Evolutionary conservation across 495 filamentous ascomycete species (phyloP), one percentile per base, ranked within the genome.

Genomic region (Neurospora sp.): DNA sequence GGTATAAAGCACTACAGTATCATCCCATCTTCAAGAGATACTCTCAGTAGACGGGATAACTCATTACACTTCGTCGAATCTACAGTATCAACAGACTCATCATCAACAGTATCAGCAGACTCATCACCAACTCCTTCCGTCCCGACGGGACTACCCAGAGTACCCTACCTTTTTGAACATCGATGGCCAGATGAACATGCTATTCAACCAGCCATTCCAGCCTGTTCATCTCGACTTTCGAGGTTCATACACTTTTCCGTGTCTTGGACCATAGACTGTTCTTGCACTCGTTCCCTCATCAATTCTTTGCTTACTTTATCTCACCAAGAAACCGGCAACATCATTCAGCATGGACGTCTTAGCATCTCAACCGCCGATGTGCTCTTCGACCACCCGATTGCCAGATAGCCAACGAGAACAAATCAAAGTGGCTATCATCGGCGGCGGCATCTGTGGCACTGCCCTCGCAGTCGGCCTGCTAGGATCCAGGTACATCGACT

Each of bases 361-460:
- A 6, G 54, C 27, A 66, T 66, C 27, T 18, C 11, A 66, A 18
- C 54, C 54, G 14, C 23, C 54, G 3, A 1, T 18, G 14, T 35
- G 27, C 54, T 35, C 27, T 5, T 66, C 54, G 54, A 18, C 49
- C 49, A 60, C 20, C 11, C 6, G 11, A 14, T 12, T 23, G 49
- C 10, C 49, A 23, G 49, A 60, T 2, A 60, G 54, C 12, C 23
- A 16, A 31, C 39, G 71, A 20, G 42, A 20, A 35, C 40, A 41
- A 8, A 76, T 83, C 41, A 72, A 76, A 44, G 75, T 83, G 70
- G 82, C 81, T 38, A 82, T 84, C 44, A 75, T 78, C 16, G 81
- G 82, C 69, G 82, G 78, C 20, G 81, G 82, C 44, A 83, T 84
- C 70, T 76, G 77, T 27, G 82, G 82, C 11, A 73, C 81, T 14